Conservation (phyloP, 2,329 filamentous ascomycete species). For the Alternaria solani region DNA sequence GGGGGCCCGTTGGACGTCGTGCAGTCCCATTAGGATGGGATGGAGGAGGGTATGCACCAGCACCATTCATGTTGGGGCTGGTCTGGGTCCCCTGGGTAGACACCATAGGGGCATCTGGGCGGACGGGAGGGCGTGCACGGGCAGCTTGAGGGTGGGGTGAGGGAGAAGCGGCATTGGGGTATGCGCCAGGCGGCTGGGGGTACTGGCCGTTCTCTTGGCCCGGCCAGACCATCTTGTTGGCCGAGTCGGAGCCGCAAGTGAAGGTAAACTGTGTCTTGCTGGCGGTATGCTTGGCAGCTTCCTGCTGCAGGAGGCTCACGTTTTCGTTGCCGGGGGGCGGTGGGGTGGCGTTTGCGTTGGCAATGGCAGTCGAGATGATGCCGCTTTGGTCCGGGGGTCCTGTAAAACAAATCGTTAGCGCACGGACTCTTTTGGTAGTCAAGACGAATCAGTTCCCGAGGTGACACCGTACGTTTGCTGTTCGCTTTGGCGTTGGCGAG, state of each 20-base stretch:
- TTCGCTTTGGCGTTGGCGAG: slow-evolving; percentile 55
- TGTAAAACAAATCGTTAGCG: slow-evolving; percentile 50
- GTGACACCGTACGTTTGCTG: slow-evolving; percentile 49
- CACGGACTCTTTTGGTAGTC: slow-evolving; percentile 36
- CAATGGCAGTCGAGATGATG: slow-evolving; percentile 92
- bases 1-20: slow-evolving; percentile 49
- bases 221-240: slow-evolving; percentile 79
- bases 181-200: slow-evolving; percentile 51
- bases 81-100: slow-evolving; percentile 65
- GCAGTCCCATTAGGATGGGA: slow-evolving; percentile 37
- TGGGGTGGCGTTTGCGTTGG: slow-evolving; percentile 72
- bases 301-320: slow-evolving; percentile 77
- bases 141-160: slow-evolving; percentile 30
- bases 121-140: slow-evolving; percentile 41
- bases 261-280: slow-evolving; percentile 94
- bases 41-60: slow-evolving; percentile 27
- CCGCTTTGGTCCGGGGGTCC: slow-evolving; percentile 66
- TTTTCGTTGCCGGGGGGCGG: slow-evolving; percentile 72
- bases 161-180: slow-evolving; percentile 32
- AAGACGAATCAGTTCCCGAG: slow-evolving; percentile 37
- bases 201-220: slow-evolving; percentile 60
- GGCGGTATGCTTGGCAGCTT: slow-evolving; percentile 68
- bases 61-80: slow-evolving; percentile 59
- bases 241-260: slow-evolving; percentile 89
- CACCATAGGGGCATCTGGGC: slow-evolving; percentile 50